Evolutionary conservation across 2,329 filamentous ascomycete species (phyloP).

Genomic region (Lachnellula hyalina): DNA sequence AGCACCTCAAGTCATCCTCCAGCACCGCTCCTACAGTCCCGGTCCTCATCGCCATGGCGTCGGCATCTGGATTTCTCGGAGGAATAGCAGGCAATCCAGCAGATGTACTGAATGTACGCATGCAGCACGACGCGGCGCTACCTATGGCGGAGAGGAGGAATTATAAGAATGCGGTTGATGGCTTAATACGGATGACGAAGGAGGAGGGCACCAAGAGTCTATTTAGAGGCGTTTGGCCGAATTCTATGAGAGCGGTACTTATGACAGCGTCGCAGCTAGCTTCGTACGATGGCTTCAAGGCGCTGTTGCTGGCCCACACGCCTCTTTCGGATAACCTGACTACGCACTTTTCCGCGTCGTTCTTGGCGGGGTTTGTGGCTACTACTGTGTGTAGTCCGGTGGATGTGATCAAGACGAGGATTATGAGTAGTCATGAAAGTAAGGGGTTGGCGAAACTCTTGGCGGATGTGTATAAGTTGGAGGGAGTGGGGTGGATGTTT

Average conservation of each 20-base stretch:
- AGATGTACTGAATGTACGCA: slow-evolving; percentile 94
- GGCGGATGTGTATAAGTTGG: slow-evolving; percentile 59
- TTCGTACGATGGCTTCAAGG: slow-evolving; percentile 80
- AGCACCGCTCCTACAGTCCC: slow-evolving; percentile 59
- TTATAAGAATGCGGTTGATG: slow-evolving; percentile 85
- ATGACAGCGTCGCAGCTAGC: slow-evolving; percentile 85
- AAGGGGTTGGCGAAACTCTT: slow-evolving; percentile 55
- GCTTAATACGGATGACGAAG: slow-evolving; percentile 78
- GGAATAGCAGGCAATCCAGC: slow-evolving; percentile 90
- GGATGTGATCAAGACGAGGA: slow-evolving; percentile 82
- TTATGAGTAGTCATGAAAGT: slow-evolving; percentile 65
- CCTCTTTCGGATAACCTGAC: slow-evolving; percentile 62
- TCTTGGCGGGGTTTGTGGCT: slow-evolving; percentile 75
- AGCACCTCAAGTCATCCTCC: slow-evolving; percentile 72
- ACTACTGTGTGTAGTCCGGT: slow-evolving; percentile 81
- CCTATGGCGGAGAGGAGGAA: slow-evolving; percentile 70
- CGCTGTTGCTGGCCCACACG: slow-evolving; percentile 59
- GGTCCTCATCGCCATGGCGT: slow-evolving; percentile 77
- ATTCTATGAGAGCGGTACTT: slow-evolving; percentile 72
- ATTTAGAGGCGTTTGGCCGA: slow-evolving; percentile 83
- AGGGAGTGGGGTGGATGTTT: slow-evolving; percentile 80
- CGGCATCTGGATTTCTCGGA: slow-evolving; percentile 77
- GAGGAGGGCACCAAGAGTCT: slow-evolving; percentile 72
- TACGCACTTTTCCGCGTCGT: slow-evolving; percentile 73
- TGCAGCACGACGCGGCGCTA: slow-evolving; percentile 88